These are phyloP conservation scores for Mesembryanthemum crystallinum DNA, from an alignment of 148 eudicot species.

Conservation along the genomic window DNA sequence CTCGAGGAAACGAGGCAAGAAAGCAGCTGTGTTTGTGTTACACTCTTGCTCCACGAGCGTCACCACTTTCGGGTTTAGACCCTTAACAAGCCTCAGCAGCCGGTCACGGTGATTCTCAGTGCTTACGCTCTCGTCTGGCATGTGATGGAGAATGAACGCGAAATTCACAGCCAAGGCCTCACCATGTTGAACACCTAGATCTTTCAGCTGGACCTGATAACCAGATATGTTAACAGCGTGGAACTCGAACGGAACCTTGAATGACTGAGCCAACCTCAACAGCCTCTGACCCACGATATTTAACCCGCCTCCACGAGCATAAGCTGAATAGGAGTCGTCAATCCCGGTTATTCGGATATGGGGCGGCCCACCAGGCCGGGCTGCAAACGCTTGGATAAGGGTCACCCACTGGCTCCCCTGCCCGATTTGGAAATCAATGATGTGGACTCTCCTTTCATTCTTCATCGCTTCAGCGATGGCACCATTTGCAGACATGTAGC, in stretches of 20 bases:
- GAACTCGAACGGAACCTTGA: constrained; percentile 64
- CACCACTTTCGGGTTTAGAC: constrained; percentile 56
- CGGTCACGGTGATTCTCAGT: constrained; percentile 59
- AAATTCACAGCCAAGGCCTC: constrained; percentile 61
- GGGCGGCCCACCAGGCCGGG: constrained; percentile 67
- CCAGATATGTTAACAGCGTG: constrained; percentile 41
- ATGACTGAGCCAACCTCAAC: constrained; percentile 43
- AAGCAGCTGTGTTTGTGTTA: constrained; percentile 54
- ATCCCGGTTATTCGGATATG: constrained; percentile 60
- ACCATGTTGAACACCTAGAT: constrained; percentile 42
- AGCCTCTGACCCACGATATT: constrained; percentile 54
- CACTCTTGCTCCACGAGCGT: constrained; percentile 70
- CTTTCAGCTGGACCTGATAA: constrained; percentile 30
- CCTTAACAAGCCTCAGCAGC: constrained; percentile 43
- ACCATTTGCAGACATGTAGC: constrained; percentile 73
- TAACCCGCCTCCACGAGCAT: constrained; percentile 67
- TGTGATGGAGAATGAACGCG: constrained; percentile 61
- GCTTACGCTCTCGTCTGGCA: constrained; percentile 66
- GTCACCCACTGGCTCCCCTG: constrained; percentile 73
- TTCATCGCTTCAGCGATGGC: constrained; percentile 72
- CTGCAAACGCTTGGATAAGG: constrained; percentile 63
- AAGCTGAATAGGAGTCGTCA: constrained; percentile 60
- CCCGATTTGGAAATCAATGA: constrained; percentile 58
- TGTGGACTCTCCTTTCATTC: constrained; percentile 51
- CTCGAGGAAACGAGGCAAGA: constrained; percentile 57